A percentile compares a stretch with the other conserved stretches of the same genome.
These are phyloP conservation scores for Purpureocillium lavendulum DNA, from an alignment of 2,329 filamentous ascomycete species.

Conservation along the genomic window DNA sequence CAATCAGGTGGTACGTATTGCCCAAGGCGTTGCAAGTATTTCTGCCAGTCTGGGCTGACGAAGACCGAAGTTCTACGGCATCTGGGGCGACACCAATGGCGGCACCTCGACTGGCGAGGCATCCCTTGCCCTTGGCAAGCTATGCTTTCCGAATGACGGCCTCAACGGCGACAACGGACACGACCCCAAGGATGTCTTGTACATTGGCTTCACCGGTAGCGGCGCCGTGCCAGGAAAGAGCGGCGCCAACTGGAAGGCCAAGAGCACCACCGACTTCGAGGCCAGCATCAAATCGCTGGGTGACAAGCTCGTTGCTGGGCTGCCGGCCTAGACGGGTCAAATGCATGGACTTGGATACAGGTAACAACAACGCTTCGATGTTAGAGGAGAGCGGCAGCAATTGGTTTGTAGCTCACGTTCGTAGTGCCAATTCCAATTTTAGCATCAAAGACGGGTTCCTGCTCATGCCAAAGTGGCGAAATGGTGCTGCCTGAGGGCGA, in stretches of 20 bases:
- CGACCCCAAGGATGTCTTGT: conserved; percentile 43
- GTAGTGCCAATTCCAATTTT: too few relatives aligned
- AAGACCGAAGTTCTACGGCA: conserved; percentile 28
- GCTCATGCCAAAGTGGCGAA: too few relatives aligned
- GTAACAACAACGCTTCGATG: too few relatives aligned
- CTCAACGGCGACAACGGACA: conserved; percentile 44
- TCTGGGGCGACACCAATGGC: conserved; percentile 51
- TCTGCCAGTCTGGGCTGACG: too few relatives aligned
- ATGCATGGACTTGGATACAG: too few relatives aligned
- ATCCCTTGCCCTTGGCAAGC: conserved; percentile 39
- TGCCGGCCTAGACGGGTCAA: not conserved
- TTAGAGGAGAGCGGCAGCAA: too few relatives aligned
- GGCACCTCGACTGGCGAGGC: conserved; percentile 38
- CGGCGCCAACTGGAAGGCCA: conserved; percentile 41
- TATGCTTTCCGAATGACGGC: conserved; percentile 36
- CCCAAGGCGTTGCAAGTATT: too few relatives aligned
- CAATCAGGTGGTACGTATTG: conserved; percentile 22
- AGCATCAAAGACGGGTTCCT: too few relatives aligned
- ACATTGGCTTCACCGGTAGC: conserved; percentile 42
- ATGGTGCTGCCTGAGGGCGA: too few relatives aligned
- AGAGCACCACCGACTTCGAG: conserved; percentile 35
- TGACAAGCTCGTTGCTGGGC: conserved; percentile 29
- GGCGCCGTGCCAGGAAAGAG: conserved; percentile 31
- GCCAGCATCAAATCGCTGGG: conserved; percentile 36
- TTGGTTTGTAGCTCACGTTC: too few relatives aligned